Conservation (phyloP, 208 protist species). For the Trypanosoma cruzi region DNA sequence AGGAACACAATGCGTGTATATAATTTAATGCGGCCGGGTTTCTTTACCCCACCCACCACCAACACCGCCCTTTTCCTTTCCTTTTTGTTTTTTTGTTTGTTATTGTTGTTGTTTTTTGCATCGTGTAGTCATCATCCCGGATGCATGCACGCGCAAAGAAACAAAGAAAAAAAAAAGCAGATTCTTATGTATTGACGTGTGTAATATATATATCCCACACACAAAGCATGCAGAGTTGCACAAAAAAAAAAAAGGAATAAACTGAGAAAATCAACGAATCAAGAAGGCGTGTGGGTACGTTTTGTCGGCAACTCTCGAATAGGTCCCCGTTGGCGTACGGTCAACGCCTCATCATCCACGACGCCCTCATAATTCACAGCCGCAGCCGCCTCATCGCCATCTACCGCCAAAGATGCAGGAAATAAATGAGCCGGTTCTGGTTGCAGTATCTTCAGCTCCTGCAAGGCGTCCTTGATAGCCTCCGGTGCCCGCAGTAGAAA, state of each 20-base stretch:
- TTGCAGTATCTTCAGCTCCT: conserved; percentile 61
- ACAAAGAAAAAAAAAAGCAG: conserved; percentile 9
- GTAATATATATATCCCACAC: not conserved
- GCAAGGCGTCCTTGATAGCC: conserved; percentile 52
- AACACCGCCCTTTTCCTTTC: not conserved
- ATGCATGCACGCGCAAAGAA: not conserved
- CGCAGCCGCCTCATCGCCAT: not conserved
- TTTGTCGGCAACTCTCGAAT: conserved; percentile 26
- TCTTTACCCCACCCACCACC: not conserved
- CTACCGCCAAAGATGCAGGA: not conserved
- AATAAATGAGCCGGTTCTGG: conserved; percentile 64
- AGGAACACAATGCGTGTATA: not conserved
- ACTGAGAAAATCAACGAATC: not conserved
- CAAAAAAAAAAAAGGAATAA: not conserved
- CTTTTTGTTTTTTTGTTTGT: not conserved
- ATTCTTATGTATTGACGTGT: not conserved
- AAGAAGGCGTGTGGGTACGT: not conserved
- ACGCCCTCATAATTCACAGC: conserved; percentile 13
- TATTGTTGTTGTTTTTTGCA: not conserved
- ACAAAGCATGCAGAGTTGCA: not conserved
- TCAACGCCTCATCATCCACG: conserved; percentile 12
- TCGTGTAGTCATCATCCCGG: not conserved
- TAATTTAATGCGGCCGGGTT: not conserved
- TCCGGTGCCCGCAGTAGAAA: conserved; percentile 72
- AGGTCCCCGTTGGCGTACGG: conserved; percentile 9